Conservation (phyloP, 306 rosid genomes). For the Cicer pinnatifidum region DNA sequence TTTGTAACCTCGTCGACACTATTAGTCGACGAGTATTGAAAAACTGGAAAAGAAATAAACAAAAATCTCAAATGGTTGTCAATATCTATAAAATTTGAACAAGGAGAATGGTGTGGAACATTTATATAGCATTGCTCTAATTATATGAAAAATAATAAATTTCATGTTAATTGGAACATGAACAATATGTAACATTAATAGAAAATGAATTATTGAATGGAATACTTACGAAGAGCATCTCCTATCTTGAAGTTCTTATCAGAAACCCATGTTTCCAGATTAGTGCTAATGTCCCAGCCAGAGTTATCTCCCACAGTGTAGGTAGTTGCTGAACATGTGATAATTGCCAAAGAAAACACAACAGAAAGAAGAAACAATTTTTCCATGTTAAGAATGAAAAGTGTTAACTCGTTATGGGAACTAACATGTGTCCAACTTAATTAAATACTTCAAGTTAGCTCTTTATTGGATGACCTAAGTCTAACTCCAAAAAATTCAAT, state of each 20-base stretch:
- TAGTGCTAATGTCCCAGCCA: constrained; percentile 91
- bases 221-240: constrained; percentile 66
- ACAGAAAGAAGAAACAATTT: constrained; percentile 47
- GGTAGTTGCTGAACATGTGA: constrained; percentile 61
- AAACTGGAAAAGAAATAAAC: constrained; percentile 47
- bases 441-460: constrained; percentile 44
- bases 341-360: constrained; percentile 44
- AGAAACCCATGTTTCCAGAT: constrained; percentile 69
- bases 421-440: constrained; percentile 24
- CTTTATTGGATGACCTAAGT: constrained; percentile 70
- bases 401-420: background rate
- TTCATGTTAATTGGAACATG: background rate
- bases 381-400: constrained; percentile 52
- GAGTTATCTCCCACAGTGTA: constrained; percentile 81
- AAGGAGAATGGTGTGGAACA: too few species aligned
- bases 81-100: background rate
- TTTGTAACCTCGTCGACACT: constrained; percentile 65
- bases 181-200: background rate
- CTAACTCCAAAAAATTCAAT: constrained; percentile 46
- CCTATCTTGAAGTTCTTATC: constrained; percentile 67
- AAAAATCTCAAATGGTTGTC: background rate
- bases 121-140: background rate
- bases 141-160: background rate
- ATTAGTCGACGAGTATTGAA: constrained; percentile 72
- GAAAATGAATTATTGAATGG: background rate